Evolutionary conservation across 352 stramenopile species (phyloP).

Genomic region (Globisporangium rhizosaccharum): DNA sequence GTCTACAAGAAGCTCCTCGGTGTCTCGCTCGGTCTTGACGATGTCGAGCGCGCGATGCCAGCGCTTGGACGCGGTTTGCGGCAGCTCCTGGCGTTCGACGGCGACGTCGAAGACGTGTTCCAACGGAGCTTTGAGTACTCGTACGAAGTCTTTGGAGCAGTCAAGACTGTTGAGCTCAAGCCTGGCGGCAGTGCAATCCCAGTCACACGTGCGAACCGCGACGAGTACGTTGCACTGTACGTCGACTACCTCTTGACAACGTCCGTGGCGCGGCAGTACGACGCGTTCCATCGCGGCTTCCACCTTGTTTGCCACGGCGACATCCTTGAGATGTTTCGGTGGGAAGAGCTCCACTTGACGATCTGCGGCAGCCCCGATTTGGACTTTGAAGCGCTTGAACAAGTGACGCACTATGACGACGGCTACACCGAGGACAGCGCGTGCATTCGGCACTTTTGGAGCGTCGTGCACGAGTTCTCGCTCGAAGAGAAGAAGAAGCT

Average conservation of each 20-base stretch:
- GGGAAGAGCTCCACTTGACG: slow-evolving; percentile 70
- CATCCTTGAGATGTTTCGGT: slow-evolving; percentile 74
- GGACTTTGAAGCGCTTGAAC: slow-evolving; percentile 74
- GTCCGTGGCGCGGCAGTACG: slow-evolving; percentile 56
- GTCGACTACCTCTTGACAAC: slow-evolving; percentile 68
- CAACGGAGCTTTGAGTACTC: slow-evolving; percentile 76
- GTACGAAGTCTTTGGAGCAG: slow-evolving; percentile 72
- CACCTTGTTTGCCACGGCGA: slow-evolving; percentile 69
- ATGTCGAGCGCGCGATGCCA: slow-evolving; percentile 55
- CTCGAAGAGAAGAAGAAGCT: slow-evolving; percentile 85
- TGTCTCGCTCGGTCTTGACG: slow-evolving; percentile 37
- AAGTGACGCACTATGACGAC: slow-evolving; percentile 72
- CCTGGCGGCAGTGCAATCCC: slow-evolving; percentile 45
- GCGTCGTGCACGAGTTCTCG: slow-evolving; percentile 68
- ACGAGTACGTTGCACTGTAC: slow-evolving; percentile 72
- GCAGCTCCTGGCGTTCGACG: slow-evolving; percentile 62
- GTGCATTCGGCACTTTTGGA: slow-evolving; percentile 75
- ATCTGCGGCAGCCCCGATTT: slow-evolving; percentile 71
- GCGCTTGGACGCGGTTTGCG: slow-evolving; percentile 56
- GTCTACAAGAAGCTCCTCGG: slow-evolving; percentile 84
- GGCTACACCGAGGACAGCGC: slow-evolving; percentile 62
- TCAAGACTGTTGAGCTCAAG: slow-evolving; percentile 79
- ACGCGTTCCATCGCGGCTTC: slow-evolving; percentile 70
- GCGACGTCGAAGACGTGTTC: slow-evolving; percentile 65
- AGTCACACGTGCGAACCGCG: slow-evolving; percentile 58